Evolutionary conservation across 1,139 yeast species (phyloP).

Genomic region (Candida sojae): DNA sequence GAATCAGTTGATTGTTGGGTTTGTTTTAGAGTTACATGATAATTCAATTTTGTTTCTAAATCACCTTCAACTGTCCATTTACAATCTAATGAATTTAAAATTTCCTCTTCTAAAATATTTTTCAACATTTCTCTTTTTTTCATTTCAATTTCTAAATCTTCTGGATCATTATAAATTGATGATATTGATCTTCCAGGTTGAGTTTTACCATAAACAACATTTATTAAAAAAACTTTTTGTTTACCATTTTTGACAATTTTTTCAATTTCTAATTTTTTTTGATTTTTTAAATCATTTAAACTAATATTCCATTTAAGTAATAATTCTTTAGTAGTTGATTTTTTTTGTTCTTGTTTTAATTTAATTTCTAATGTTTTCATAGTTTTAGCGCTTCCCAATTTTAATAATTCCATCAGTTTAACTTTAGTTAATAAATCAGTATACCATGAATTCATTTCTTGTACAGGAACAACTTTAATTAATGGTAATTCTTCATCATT

Average conservation of each 20-base stretch:
- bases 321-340: slow-evolving; percentile 31
- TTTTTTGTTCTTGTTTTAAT: slow-evolving; percentile 9
- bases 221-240: slow-evolving; percentile 11
- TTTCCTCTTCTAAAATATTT: slow-evolving; percentile 22
- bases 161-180: slow-evolving; percentile 7
- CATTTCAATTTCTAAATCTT: slow-evolving; percentile 28
- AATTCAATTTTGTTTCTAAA: slow-evolving; percentile 21
- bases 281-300: slow-evolving; percentile 39
- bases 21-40: slow-evolving; percentile 23
- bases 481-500: slow-evolving; percentile 27
- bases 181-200: not conserved
- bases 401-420: slow-evolving; percentile 34
- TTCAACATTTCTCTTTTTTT: slow-evolving; percentile 34
- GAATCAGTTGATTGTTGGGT: slow-evolving; percentile 13
- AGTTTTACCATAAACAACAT: not conserved
- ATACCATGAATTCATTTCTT: slow-evolving; percentile 37
- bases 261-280: slow-evolving; percentile 37
- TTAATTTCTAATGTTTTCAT: slow-evolving; percentile 21
- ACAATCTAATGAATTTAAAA: slow-evolving; percentile 31
- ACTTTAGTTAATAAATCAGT: slow-evolving; percentile 33
- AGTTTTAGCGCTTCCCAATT: slow-evolving; percentile 37
- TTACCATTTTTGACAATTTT: slow-evolving; percentile 36
- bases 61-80: slow-evolving; percentile 33
- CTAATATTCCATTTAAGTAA: slow-evolving; percentile 43
- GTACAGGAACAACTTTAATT: slow-evolving; percentile 26